Conservation (phyloP, 371 early-diverging fungal genomes). For the Phascolomyces articulosus region DNA sequence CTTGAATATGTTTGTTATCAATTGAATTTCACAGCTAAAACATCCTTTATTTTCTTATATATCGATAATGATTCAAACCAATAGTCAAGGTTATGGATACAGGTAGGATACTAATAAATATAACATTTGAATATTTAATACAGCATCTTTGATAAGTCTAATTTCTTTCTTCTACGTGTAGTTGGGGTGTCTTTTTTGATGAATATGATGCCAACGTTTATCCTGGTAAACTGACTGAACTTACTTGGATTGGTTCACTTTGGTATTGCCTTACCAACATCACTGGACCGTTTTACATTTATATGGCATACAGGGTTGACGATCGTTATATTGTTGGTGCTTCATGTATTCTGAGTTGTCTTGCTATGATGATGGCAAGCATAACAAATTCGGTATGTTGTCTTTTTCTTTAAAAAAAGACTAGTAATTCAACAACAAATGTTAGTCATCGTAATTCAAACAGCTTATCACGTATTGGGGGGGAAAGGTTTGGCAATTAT, state of each 20-base stretch:
- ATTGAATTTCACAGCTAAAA: too few relatives aligned
- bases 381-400: conserved; percentile 13
- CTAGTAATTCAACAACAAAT: too few relatives aligned
- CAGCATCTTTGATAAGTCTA: too few relatives aligned
- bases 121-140: too few relatives aligned
- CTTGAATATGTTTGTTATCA: neutral
- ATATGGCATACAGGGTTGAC: conserved; percentile 38
- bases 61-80: too few relatives aligned
- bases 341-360: conserved; percentile 48
- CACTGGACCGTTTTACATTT: conserved; percentile 44
- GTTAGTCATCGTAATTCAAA: too few relatives aligned
- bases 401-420: too few relatives aligned
- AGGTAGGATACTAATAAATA: too few relatives aligned
- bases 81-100: conserved; percentile 9
- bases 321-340: conserved; percentile 12
- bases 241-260: conserved; percentile 50
- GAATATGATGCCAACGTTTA: conserved; percentile 36
- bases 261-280: conserved; percentile 34
- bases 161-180: too few relatives aligned
- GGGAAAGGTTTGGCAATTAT: conserved; percentile 25
- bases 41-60: too few relatives aligned
- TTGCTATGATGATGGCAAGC: conserved; percentile 37
- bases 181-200: conserved; percentile 39
- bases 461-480: too few relatives aligned
- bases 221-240: conserved; percentile 28